Evolutionary conservation across 768 basidiomycete species (phyloP), one percentile per base, ranked within the genome.

Genomic region (Cantharellus cinnabarinus): DNA sequence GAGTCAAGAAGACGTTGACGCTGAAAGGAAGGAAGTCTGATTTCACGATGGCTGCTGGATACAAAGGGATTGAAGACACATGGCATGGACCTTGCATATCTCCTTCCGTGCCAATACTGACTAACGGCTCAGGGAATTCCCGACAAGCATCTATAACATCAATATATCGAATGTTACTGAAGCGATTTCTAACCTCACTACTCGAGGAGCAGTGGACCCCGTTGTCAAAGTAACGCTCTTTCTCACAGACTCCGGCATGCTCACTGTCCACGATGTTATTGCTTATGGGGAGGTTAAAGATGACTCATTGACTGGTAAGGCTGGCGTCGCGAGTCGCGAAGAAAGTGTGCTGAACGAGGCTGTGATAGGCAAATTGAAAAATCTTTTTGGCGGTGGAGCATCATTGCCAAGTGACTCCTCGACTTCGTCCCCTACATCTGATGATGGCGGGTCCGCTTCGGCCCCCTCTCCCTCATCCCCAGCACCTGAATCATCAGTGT

Each of bases 201-300:
- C 85, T 53, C 77, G 79, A 1, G 87, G 86, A 4, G 85, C 81
- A 5, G 69, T 77, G 35, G 88, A 91, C 65, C 86, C 90, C 2
- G 79, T 90, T 10, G 76, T 98, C 65, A 91, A 90, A 69, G 82
- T 89, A 15, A 89, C 86, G 0, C 70, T 97, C 56, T 72, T 79
- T 37, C 74, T 97, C 44, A 87, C 87, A 42, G 87, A 91, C 57
- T 88, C 87, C 56, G 90, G 91, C 4, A 84, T 97, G 65, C 73
- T 89, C 3, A 80, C 82, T 2, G 80, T 89, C 41, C 76, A 80
- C 10, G 85, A 87, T 59, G 93, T 89, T 0, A 66, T 90, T 48
- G 80, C 82, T 3, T 81, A 78, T 60, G 89, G 84, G 4, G 85
- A 89, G 64, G 76, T 85, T 66, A 90, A 86, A 68, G 82, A 85